A percentile compares a stretch with the other conserved stretches of the same genome.
Conservation (phyloP, 108 stramenopile species). For the Epithemia pelagica region DNA sequence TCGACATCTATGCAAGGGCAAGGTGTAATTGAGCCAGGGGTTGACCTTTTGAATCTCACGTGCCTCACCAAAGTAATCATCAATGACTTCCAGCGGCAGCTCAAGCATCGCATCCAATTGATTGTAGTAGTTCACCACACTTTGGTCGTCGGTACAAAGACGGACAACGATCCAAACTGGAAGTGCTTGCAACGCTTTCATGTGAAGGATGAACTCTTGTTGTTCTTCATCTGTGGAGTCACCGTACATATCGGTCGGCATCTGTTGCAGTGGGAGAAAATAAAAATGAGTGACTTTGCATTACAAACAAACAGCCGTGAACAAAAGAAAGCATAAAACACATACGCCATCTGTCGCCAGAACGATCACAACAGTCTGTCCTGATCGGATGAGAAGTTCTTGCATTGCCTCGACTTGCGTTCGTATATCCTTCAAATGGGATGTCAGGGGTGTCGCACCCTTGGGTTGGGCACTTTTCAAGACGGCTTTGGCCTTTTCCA, state of each 20-base stretch:
- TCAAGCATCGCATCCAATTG: conserved; percentile 49
- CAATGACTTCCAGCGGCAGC: conserved; percentile 61
- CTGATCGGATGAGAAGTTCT: conserved; percentile 28
- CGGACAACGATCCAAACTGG: conserved; percentile 66
- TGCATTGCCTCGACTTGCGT: conserved; percentile 29
- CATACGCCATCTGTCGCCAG: conserved; percentile 71
- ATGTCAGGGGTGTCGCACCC: conserved; percentile 56
- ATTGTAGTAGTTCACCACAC: conserved; percentile 46
- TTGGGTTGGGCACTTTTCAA: conserved; percentile 29
- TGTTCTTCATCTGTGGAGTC: conserved; percentile 9
- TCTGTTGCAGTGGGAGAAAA: too few relatives aligned
- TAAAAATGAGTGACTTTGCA: too few relatives aligned
- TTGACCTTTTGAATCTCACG: conserved; percentile 56
- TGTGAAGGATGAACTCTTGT: conserved; percentile 27
- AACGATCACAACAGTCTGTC: conserved; percentile 56
- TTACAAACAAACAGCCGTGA: background rate
- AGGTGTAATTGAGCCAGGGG: conserved; percentile 63
- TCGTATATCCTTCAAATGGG: conserved; percentile 44
- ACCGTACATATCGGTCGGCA: conserved; percentile 25
- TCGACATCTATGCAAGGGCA: conserved; percentile 56
- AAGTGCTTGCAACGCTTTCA: conserved; percentile 30
- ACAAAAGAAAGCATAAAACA: background rate
- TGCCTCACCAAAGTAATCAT: conserved; percentile 66
- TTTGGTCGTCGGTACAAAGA: conserved; percentile 65
- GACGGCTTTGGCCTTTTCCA: conserved; percentile 22